Evolutionary conservation across 495 filamentous ascomycete genomes (phyloP).

Genomic region (Tuber borchii): DNA sequence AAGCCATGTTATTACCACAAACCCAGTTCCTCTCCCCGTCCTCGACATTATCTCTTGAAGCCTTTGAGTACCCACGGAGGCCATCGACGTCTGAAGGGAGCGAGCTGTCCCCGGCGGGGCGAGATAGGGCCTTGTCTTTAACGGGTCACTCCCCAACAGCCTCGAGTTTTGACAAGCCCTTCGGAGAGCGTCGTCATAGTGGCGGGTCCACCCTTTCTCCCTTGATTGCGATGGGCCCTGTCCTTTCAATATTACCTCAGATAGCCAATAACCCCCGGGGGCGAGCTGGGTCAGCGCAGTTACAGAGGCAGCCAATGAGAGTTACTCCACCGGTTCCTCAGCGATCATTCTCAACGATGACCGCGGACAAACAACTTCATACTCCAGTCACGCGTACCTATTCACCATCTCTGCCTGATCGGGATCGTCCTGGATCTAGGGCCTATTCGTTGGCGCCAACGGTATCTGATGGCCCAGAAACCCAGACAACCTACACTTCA

Average conservation of each 20-base stretch:
- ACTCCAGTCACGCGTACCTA: conserved; percentile 18
- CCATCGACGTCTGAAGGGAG: conserved; percentile 25
- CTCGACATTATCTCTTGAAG: conserved; percentile 28
- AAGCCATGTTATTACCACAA: conserved; percentile 25
- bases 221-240: conserved; percentile 46
- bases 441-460: conserved; percentile 31
- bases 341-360: conserved; percentile 29
- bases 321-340: conserved; percentile 28
- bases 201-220: conserved; percentile 54
- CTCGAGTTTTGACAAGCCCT: conserved; percentile 24
- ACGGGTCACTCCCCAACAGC: conserved; percentile 35
- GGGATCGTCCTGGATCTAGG: conserved; percentile 22
- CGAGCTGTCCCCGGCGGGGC: conserved; percentile 16
- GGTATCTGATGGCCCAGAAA: conserved; percentile 33
- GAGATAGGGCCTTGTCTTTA: conserved; percentile 39
- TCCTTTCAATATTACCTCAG: conserved; percentile 47
- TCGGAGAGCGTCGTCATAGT: conserved; percentile 49
- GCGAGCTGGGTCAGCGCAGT: conserved; percentile 29
- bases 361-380: conserved; percentile 18
- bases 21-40: conserved; percentile 20
- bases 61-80: conserved; percentile 29
- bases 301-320: conserved; percentile 26
- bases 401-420: conserved; percentile 9
- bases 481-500: conserved; percentile 31
- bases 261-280: conserved; percentile 28